Evolutionary conservation across 345 rosid species (phyloP), one percentile per base, ranked within the genome.

Genomic region (Euphorbia lathyris): DNA sequence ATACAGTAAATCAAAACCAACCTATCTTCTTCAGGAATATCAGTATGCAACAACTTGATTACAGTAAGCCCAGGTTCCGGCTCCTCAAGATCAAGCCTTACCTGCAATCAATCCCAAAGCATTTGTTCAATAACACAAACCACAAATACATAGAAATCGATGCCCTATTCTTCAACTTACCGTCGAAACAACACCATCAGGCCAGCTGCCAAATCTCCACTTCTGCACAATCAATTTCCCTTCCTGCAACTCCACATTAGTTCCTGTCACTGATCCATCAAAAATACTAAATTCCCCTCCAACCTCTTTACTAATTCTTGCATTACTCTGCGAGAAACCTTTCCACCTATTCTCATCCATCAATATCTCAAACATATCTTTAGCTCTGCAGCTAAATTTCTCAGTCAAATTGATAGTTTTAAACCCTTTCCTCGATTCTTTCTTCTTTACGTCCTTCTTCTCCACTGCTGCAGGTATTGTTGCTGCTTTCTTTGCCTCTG

Each of bases 271-370:
- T 0, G 98, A 90, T 27, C 99, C 99, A 83, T 95, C 99, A 34
- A 95, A 95, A 2, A 95, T 81, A 66, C 86, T 86, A 74, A 95
- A 79, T 57, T 80, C 83, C 7, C 99, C 98, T 22, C 94, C 91
- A 55, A 92, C 97, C 36, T 90, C 97, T 69, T 74, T 92, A 71
- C 97, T 83, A 36, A 95, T 95, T 85, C 68, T 86, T 7, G 97
- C 97, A 82, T 87, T 87, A 47, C 99, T 95, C 90, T 86, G 96
- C 0, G 97, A 89, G 53, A 95, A 95, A 9, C 99, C 99, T 67
- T 86, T 95, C 99, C 99, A 95, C 40, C 94, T 78, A 53, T 89
- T 90, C 84, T 92, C 99, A 68, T 96, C 99, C 96, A 92, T 90
- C 78, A 96, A 60, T n/a, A 96, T 92, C 85, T 96, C 98, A 79